These are phyloP conservation scores for Saccharomyces pastorianus DNA, from an alignment of 1,139 yeast species.

Conservation along the genomic window DNA sequence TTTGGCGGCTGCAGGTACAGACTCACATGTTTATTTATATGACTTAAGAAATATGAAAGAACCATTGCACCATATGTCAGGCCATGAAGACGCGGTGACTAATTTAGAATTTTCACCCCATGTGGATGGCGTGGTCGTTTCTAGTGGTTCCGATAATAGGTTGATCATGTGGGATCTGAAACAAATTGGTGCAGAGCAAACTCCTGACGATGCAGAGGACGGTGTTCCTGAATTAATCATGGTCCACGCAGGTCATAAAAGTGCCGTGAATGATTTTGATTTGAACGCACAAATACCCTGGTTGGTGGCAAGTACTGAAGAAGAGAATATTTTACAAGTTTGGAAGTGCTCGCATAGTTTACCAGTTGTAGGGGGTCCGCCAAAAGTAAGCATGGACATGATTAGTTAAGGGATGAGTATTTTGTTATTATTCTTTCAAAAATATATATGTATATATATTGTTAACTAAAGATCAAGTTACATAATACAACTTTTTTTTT, in stretches of 20 bases:
- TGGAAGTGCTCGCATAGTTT: conserved; percentile 60
- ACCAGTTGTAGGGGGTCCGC: conserved; percentile 29
- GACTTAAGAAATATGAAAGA: conserved; percentile 46
- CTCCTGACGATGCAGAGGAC: conserved; percentile 71
- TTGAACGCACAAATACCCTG: conserved; percentile 63
- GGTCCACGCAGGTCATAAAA: conserved; percentile 86
- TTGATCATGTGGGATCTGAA: conserved; percentile 66
- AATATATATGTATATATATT: no score
- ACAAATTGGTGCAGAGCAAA: conserved; percentile 70
- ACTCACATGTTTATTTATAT: conserved; percentile 54
- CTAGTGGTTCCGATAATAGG: conserved; percentile 66
- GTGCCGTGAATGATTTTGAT: conserved; percentile 62
- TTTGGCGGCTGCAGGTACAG: conserved; percentile 61
- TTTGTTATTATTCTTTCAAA: neutral
- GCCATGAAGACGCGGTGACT: conserved; percentile 65
- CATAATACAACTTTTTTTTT: neutral
- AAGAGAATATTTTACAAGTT: conserved; percentile 67
- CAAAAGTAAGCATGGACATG: conserved; percentile 13
- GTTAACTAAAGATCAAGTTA: neutral
- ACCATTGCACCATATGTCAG: conserved; percentile 62
- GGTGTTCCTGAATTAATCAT: conserved; percentile 74
- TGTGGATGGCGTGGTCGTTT: conserved; percentile 62
- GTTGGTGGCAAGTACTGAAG: conserved; percentile 67
- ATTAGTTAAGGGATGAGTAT: conserved; percentile 12
- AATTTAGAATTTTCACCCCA: conserved; percentile 65